Percentiles rank a stretch among this genome's conserved stretches.
phyloP scores from a whole-genome alignment of 2,329 filamentous ascomycete genomes.

The Arthrobotrys conoides region DNA sequence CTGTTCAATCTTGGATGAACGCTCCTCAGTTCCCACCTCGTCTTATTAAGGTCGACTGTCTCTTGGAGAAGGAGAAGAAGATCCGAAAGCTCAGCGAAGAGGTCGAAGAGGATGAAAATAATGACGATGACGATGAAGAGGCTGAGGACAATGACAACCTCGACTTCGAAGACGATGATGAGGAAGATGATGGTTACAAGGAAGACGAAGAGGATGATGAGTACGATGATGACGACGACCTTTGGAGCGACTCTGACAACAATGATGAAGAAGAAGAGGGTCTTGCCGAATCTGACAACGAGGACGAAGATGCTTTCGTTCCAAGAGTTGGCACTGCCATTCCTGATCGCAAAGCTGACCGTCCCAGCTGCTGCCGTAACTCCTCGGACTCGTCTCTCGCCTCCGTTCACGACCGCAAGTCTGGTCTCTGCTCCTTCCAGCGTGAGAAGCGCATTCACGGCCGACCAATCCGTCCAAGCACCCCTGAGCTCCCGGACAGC shows the following conservation, averaged over 20 bases:
- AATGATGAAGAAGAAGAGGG: conserved; percentile 71
- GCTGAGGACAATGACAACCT: conserved; percentile 62
- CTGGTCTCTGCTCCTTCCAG: conserved; percentile 62
- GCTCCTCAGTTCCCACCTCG: conserved; percentile 75
- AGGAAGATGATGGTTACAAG: conserved; percentile 68
- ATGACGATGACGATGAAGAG: conserved; percentile 66
- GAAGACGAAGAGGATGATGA: conserved; percentile 70
- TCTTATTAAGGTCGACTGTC: conserved; percentile 90
- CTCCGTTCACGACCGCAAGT: conserved; percentile 67
- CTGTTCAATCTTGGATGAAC: conserved; percentile 93
- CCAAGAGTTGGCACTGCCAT: conserved; percentile 45
- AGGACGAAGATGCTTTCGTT: conserved; percentile 69
- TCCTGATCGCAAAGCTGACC: conserved; percentile 57
- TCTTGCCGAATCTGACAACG: conserved; percentile 65
- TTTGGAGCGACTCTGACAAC: conserved; percentile 68
- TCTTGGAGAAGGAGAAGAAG: conserved; percentile 87
- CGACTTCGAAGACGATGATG: conserved; percentile 69
- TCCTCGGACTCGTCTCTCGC: conserved; percentile 76
- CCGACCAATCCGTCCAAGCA: conserved; percentile 75
- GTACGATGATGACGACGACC: conserved; percentile 73
- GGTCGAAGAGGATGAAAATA: conserved; percentile 87
- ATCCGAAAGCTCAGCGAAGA: conserved; percentile 89
- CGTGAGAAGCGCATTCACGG: conserved; percentile 66
- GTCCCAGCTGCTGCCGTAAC: conserved; percentile 67
- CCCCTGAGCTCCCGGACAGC: conserved; percentile 91